Base-by-base conservation (phyloP, 176 grass and related monocot genomes). In the Rhynchospora breviuscula region DNA sequence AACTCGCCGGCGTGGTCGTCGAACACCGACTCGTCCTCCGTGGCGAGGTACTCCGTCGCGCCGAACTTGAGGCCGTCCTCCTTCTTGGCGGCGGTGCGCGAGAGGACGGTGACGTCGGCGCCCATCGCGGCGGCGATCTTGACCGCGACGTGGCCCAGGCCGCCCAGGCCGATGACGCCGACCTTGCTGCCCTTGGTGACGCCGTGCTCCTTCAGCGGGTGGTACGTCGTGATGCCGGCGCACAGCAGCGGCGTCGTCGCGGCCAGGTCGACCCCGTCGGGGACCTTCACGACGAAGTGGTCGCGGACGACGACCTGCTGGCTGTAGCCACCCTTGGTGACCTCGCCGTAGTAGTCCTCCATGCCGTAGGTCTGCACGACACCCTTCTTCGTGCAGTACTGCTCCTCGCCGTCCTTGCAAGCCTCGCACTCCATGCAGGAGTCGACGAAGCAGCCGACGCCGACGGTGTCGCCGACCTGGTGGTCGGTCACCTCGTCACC, bases 41-140 rank as follows among this genome's bases (percentile, higher is more conserved):
- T 88, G 69, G 88, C 91, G 35, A 86, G 88, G 19, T 88, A 84
- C 59, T 12, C n/a, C n/a, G n/a, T n/a, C n/a, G n/a, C n/a, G n/a
- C n/a, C n/a, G n/a, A n/a, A 66, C 64, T 89, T 89, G 31, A 94
- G 1, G 0, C 89, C 92, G 48, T 94, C 92, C 65, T 87, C 43
- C 65, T 78, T 68, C 82, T 94, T 94, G 56, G 1, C 75, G 0
- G 81, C 82, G 5, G 89, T 89, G 10, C 82, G 83, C 79, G 89
- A 91, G 70, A 94, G 85, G 70, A 91, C 92, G 0, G 92, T 94
- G 46, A 94, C 92, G 71, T 62, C 91, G 78, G 85, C 83, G 63
- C 92, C 92, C 44, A 94, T 87, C 10, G 83, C 89, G 87, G 79
- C 89, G 4, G 77, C 92, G 49, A 94, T 89, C 89, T 86, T 94